These are phyloP conservation scores for Pyrenochaeta sp. DNA, from an alignment of 2,329 filamentous ascomycete species.

Conservation along the genomic window DNA sequence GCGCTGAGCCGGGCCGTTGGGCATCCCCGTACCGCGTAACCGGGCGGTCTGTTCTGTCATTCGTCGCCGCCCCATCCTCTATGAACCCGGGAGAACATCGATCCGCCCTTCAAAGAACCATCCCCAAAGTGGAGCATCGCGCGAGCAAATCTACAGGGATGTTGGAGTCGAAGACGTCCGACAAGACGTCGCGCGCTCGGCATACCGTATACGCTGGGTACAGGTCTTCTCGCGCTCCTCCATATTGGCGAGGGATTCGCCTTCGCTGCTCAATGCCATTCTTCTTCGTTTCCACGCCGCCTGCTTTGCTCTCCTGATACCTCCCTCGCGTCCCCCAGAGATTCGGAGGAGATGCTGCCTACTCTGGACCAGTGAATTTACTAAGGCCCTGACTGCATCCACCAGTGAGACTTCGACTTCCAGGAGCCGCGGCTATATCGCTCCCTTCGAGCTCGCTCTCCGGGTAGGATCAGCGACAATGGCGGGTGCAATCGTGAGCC, in stretches of 20 bases:
- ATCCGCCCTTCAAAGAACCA: constrained; percentile 9
- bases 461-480: constrained; percentile 25
- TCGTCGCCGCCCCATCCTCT: constrained; percentile 10
- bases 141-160: constrained; percentile 23
- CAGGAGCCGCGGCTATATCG: not conserved
- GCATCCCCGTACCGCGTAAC: not conserved
- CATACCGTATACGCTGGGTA: constrained; percentile 15
- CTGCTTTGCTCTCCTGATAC: constrained; percentile 6
- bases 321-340: not conserved
- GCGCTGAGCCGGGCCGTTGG: constrained; percentile 12
- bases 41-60: constrained; percentile 4
- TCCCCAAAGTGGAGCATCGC: constrained; percentile 19
- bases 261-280: constrained; percentile 6
- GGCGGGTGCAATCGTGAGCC: constrained; percentile 52
- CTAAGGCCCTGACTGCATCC: not conserved
- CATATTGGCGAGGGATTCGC: constrained; percentile 15
- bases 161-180: constrained; percentile 17
- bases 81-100: constrained; percentile 18
- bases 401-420: not conserved
- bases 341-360: constrained; percentile 11
- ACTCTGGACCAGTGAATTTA: not conserved
- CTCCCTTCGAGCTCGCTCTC: constrained; percentile 18
- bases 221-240: not conserved
- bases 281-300: not conserved
- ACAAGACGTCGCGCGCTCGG: constrained; percentile 24